A percentile compares a stretch with the other conserved stretches of the same genome.
phyloP scores from a whole-genome alignment of 1,284 basidiomycete species.

The Austroboletus novae-zelandiae region DNA sequence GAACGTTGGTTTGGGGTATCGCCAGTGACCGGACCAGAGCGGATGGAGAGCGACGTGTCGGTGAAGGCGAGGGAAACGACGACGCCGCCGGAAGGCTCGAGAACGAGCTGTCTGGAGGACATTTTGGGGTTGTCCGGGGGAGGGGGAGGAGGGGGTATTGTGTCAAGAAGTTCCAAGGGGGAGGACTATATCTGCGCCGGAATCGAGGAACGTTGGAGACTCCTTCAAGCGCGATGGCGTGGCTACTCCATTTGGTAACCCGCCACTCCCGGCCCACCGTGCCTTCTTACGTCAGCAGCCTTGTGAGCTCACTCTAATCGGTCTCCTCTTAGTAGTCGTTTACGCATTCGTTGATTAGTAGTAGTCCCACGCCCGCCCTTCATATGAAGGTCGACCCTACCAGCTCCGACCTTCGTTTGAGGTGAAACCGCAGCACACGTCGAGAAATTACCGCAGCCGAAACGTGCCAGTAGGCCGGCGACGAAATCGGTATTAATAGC shows the following conservation, averaged over 20 bases:
- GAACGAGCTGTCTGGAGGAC: slow-evolving; percentile 21
- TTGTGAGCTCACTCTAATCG: no score
- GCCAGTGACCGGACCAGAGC: not conserved
- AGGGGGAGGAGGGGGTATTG: slow-evolving; percentile 3
- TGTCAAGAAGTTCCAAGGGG: not conserved
- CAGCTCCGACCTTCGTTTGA: no score
- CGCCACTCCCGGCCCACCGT: not conserved
- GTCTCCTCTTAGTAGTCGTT: no score
- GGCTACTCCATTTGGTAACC: not conserved
- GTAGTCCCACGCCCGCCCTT: no score
- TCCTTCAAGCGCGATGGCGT: not conserved
- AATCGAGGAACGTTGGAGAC: not conserved
- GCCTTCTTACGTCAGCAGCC: not conserved
- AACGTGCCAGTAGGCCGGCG: no score
- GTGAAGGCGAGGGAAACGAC: slow-evolving; percentile 17
- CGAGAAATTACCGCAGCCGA: no score
- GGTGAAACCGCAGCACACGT: no score
- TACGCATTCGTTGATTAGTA: no score
- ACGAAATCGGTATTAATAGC: no score
- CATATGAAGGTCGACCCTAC: no score
- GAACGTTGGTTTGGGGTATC: slow-evolving; percentile 5
- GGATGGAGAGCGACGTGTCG: slow-evolving; percentile 18
- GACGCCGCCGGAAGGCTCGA: slow-evolving; percentile 12
- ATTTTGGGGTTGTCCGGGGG: slow-evolving; percentile 4
- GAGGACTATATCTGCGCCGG: slow-evolving; percentile 3